These are phyloP conservation scores for Boletus rex-veris DNA, from an alignment of 768 basidiomycete genomes.

Conservation along the genomic window DNA sequence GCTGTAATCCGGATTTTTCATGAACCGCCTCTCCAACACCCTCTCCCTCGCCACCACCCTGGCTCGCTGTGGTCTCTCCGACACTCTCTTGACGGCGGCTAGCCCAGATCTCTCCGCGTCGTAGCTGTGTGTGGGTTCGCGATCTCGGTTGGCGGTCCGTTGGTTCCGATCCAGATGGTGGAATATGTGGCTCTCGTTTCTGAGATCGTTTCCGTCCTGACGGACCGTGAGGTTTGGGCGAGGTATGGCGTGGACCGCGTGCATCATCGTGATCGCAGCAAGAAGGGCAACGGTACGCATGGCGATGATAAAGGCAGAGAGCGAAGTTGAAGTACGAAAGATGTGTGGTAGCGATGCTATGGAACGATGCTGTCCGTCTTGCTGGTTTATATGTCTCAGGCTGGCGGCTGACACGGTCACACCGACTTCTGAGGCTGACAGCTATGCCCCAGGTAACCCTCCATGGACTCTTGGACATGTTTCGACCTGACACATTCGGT, in stretches of 20 bases:
- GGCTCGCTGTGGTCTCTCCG: not conserved
- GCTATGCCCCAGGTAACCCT: not conserved
- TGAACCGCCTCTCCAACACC: constrained; percentile 21
- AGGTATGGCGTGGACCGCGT: constrained; percentile 21
- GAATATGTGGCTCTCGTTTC: constrained; percentile 22
- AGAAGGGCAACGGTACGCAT: constrained; percentile 26
- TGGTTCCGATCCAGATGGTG: constrained; percentile 32
- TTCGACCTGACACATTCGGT: not conserved
- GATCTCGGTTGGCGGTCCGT: constrained; percentile 18
- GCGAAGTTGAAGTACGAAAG: constrained; percentile 7
- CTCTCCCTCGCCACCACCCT: not conserved
- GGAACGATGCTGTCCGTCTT: not conserved
- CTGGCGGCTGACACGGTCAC: constrained; percentile 21
- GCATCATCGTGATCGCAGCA: constrained; percentile 24
- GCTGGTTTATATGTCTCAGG: constrained; percentile 13
- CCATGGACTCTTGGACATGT: not conserved
- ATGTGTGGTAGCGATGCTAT: constrained; percentile 1
- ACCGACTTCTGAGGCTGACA: constrained; percentile 18
- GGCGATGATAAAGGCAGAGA: constrained; percentile 17
- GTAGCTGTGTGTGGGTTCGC: not conserved
- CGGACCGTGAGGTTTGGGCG: constrained; percentile 21
- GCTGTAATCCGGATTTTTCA: constrained; percentile 29
- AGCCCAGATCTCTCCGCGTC: not conserved
- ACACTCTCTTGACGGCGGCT: not conserved
- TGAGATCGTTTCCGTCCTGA: constrained; percentile 14